Conservation (phyloP, 1,284 basidiomycete species). For the Meira nashicola region DNA sequence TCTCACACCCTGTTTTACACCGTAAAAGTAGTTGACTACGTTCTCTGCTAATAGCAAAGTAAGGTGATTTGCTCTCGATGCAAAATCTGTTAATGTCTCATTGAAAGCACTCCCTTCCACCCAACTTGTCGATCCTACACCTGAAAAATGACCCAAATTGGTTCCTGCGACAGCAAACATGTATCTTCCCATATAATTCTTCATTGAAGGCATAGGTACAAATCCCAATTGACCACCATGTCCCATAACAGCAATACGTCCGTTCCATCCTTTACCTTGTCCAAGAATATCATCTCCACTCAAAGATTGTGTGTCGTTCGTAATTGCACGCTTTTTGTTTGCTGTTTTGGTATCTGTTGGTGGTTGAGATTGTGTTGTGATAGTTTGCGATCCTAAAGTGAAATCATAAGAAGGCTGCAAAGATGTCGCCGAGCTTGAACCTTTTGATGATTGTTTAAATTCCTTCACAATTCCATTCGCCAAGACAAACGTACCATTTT, state of each 20-base stretch:
- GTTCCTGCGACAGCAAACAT: slow-evolving; percentile 18
- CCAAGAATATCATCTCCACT: slow-evolving; percentile 16
- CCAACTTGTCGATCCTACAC: slow-evolving; percentile 14
- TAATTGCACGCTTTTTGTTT: not conserved
- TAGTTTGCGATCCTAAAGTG: no score
- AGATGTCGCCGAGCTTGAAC: no score
- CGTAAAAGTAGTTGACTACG: slow-evolving; percentile 20
- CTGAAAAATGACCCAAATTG: slow-evolving; percentile 18
- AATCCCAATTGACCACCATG: slow-evolving; percentile 22
- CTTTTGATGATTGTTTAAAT: no score
- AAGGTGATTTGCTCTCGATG: slow-evolving; percentile 16
- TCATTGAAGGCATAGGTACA: slow-evolving; percentile 15
- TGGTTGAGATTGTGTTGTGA: no score
- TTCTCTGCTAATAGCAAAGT: slow-evolving; percentile 11
- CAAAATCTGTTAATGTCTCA: slow-evolving; percentile 18
- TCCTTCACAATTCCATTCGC: no score
- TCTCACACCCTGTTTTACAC: slow-evolving; percentile 9
- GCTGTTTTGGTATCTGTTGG: no score
- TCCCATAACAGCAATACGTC: slow-evolving; percentile 17
- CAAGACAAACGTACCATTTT: no score
- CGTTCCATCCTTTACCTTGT: slow-evolving; percentile 21
- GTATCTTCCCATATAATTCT: slow-evolving; percentile 16
- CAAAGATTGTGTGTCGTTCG: not conserved
- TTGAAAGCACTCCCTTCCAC: slow-evolving; percentile 16
- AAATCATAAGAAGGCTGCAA: no score